Percentiles rank a stretch among this genome's conserved stretches.
phyloP scores from a whole-genome alignment of 805 yeast genomes.

The Myxozyma nipponensis region DNA sequence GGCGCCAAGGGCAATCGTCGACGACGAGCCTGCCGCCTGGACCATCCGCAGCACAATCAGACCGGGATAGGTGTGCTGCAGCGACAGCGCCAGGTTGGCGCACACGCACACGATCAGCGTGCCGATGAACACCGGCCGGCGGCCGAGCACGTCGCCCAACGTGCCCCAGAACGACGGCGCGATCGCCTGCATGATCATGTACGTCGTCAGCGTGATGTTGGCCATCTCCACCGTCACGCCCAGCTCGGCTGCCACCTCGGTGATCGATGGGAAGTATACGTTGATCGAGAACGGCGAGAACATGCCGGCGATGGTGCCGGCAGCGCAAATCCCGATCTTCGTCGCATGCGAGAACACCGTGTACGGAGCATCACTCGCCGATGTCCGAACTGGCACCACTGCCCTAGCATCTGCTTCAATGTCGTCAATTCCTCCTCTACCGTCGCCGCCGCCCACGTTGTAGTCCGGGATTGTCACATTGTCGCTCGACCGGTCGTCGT shows the following conservation, averaged over 20 bases:
- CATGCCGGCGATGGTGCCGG: conserved; percentile 48
- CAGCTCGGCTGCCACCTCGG: conserved; percentile 53
- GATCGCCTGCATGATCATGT: conserved; percentile 70
- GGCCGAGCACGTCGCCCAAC: conserved; percentile 65
- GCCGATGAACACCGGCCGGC: conserved; percentile 60
- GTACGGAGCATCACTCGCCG: conserved; percentile 16
- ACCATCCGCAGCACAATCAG: conserved; percentile 67
- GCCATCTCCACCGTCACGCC: conserved; percentile 53
- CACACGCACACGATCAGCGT: conserved; percentile 55
- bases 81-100: conserved; percentile 68
- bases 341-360: conserved; percentile 9
- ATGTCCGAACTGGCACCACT: conserved; percentile 1
- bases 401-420: background rate
- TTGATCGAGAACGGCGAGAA: conserved; percentile 73
- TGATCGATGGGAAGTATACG: conserved; percentile 75
- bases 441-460: background rate
- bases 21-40: conserved; percentile 77
- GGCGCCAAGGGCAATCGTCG: conserved; percentile 85
- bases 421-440: background rate
- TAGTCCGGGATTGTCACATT: too few species aligned
- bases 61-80: conserved; percentile 57
- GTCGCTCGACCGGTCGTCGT: too few species aligned
- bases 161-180: conserved; percentile 67
- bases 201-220: conserved; percentile 72
- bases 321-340: conserved; percentile 12